These are phyloP conservation scores for Colletotrichum agaves DNA, from an alignment of 2,329 filamentous ascomycete species.

Conservation along the genomic window DNA sequence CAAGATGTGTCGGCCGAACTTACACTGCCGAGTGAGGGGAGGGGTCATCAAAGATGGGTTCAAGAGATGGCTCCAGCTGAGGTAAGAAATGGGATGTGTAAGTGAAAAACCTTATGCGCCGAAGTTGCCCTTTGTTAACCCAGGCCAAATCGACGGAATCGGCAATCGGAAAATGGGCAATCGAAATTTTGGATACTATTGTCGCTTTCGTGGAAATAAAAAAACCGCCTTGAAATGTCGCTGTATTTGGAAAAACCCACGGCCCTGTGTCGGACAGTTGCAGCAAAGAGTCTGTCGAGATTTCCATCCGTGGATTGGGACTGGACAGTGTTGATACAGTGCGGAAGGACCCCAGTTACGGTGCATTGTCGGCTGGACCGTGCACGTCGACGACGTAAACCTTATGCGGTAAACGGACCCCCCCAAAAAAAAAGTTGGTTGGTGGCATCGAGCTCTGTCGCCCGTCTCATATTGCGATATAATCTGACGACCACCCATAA, in stretches of 20 bases:
- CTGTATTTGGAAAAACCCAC: background rate
- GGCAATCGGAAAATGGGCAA: background rate
- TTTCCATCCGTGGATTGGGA: conserved; percentile 17
- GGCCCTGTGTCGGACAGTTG: background rate
- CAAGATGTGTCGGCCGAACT: conserved; percentile 7
- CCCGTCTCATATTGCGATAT: background rate
- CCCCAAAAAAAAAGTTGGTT: conserved; percentile 18
- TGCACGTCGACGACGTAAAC: conserved; percentile 25
- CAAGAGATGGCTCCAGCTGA: conserved; percentile 18
- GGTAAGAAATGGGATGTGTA: conserved; percentile 27
- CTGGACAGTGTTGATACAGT: conserved; percentile 20
- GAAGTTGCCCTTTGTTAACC: background rate
- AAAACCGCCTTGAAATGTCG: background rate
- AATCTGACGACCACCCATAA: background rate
- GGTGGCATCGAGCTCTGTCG: conserved; percentile 5
- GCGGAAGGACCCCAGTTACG: no score
- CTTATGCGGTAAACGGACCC: conserved; percentile 14
- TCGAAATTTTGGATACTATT: background rate
- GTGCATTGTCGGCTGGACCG: conserved; percentile 20
- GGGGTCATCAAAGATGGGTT: conserved; percentile 9
- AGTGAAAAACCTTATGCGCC: conserved; percentile 30
- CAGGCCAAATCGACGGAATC: background rate
- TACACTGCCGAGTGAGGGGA: background rate
- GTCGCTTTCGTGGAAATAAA: background rate
- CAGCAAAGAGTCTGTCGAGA: conserved; percentile 6